phyloP scores from a whole-genome alignment of 2,329 filamentous ascomycete genomes.

The Alternaria dauci region DNA sequence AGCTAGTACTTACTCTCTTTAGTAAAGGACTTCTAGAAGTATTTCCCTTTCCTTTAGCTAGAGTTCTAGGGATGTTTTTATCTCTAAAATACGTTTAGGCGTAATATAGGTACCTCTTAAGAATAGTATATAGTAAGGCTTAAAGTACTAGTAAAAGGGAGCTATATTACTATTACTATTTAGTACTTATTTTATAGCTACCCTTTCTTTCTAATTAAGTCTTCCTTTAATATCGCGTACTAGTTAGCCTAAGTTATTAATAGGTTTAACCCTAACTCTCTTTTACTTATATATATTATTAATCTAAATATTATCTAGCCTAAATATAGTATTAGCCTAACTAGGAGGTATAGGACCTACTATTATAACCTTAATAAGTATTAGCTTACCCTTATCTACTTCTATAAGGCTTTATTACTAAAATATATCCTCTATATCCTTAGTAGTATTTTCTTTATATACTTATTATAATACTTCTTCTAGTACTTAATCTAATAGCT shows the following conservation, averaged over 20 bases:
- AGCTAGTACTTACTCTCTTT: neutral
- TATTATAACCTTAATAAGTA: too few relatives aligned
- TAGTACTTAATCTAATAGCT: too few relatives aligned
- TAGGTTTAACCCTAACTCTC: neutral
- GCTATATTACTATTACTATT: neutral
- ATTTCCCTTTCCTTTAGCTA: neutral
- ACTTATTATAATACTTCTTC: too few relatives aligned
- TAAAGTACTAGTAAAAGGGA: neutral
- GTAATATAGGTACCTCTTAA: neutral
- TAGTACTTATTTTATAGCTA: neutral
- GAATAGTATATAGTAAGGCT: neutral
- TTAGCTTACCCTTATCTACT: too few relatives aligned
- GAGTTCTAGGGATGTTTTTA: neutral
- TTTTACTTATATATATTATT: neutral
- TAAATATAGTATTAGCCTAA: too few relatives aligned
- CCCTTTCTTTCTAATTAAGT: neutral
- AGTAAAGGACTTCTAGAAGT: neutral
- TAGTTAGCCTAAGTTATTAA: neutral
- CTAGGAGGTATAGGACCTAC: too few relatives aligned
- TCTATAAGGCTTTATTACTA: too few relatives aligned
- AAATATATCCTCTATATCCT: too few relatives aligned
- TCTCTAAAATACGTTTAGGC: neutral
- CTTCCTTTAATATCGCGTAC: neutral
- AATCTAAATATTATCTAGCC: neutral
- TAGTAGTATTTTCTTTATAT: too few relatives aligned